Base-by-base conservation (phyloP, 2,329 filamentous ascomycete genomes). In the Emmonsiellopsis sp. region DNA sequence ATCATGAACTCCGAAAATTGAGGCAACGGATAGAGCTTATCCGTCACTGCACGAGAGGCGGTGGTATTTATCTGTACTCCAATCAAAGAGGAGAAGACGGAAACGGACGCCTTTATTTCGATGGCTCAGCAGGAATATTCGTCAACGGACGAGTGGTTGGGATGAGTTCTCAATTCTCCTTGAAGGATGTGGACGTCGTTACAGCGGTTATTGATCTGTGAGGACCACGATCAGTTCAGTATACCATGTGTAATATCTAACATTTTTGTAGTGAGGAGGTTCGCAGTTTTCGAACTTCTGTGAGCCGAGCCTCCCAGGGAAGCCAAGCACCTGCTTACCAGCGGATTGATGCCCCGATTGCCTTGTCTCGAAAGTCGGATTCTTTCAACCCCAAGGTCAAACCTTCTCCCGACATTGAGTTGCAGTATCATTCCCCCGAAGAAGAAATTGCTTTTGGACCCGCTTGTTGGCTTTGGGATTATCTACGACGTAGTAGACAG, bases 1-100 rank as follows among this genome's bases (percentile, higher is more conserved):
- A 90, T 64, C 80, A 81, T 61, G 78, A 81, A 57, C 69, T 88
- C 8, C 74, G 83, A n/a, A 89, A 89, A 65, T 75, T 89, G 0
- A 70, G 83, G 53, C 79, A 73, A 1, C 71, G 83, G 1, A 42
- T 51, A 13, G 49, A 51, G 7, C 41, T 43, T 43, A 51, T 51
- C 40, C 49, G 40, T 11, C 49, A 51, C 41, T 51, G 49, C 8
- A 59, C 26, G 65, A 71, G 58, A 65, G 20, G 63, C 56, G 71
- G 71, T 20, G 73, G 73, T 5, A 65, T 74, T 13, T 75, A 75
- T 59, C 59, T 81, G 45, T 86, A 86, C 61, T 71, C 79, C 1
- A 85, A 85, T 54, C 78, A 81, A 59, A 67, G 74, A 62, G 75
- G 76, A 0, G 78, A 74, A 55, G 77, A 79, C 56, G 80, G 79